Conservation (phyloP, 805 yeast species). For the Candida golubevii region DNA sequence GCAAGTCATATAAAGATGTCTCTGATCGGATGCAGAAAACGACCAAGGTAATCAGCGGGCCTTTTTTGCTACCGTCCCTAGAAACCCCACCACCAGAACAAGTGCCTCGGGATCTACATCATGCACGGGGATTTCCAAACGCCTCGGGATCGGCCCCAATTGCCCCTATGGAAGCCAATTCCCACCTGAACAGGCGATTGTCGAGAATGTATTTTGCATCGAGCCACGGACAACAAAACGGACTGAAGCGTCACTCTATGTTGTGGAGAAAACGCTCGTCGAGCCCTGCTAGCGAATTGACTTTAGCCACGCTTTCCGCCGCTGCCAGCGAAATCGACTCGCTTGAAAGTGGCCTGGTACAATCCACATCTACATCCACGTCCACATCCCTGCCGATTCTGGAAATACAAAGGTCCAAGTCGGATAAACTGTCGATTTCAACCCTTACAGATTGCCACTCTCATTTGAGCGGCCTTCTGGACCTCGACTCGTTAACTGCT, state of each 20-base stretch:
- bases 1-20: conserved; percentile 10
- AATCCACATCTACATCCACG: conserved; percentile 4
- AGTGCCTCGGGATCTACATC: background rate
- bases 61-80: background rate
- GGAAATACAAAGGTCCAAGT: background rate
- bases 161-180: conserved; percentile 3
- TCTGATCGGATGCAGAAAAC: conserved; percentile 6
- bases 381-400: background rate
- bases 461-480: conserved; percentile 6
- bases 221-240: background rate
- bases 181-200: background rate
- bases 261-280: conserved; percentile 4
- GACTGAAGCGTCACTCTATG: conserved; percentile 4
- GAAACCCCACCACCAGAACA: background rate
- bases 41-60: conserved; percentile 7
- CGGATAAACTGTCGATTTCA: background rate
- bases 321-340: conserved; percentile 9
- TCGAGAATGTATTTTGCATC: conserved; percentile 1
- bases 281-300: conserved; percentile 13
- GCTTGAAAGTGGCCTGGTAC: conserved; percentile 7
- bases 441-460: background rate
- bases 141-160: background rate
- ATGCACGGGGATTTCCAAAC: background rate
- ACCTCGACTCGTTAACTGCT: conserved; percentile 4
- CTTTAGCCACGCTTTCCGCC: conserved; percentile 10